A percentile compares a stretch with the other conserved stretches of the same genome.
Evolutionary conservation across 805 yeast species (phyloP).

Genomic region (Candida silvatica): DNA sequence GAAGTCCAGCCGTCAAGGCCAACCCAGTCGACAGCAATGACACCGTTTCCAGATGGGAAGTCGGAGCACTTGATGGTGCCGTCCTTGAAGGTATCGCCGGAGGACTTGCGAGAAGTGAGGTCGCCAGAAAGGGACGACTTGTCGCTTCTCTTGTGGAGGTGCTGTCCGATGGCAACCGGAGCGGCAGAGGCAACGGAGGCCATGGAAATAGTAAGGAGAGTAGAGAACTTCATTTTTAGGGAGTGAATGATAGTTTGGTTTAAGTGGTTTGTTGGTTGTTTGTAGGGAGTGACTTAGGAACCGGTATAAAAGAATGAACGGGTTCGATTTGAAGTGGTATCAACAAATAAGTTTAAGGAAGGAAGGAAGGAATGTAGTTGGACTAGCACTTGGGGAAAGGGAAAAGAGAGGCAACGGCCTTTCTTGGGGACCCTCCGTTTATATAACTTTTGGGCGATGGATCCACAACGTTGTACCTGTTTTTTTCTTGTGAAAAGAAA

Average conservation of each 20-base stretch:
- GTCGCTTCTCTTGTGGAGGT: neutral
- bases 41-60: conserved; percentile 74
- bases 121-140: conserved; percentile 33
- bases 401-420: no score
- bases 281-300: neutral
- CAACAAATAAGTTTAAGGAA: no score
- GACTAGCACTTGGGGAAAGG: no score
- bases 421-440: no score
- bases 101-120: conserved; percentile 41
- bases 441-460: no score
- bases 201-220: conserved; percentile 10
- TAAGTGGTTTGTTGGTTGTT: no score
- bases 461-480: no score
- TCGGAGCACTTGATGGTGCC: conserved; percentile 61
- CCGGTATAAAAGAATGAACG: neutral
- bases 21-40: conserved; percentile 49
- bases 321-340: no score
- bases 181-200: conserved; percentile 11
- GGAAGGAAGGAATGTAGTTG: no score
- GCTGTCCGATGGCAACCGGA: conserved; percentile 10
- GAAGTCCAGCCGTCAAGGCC: conserved; percentile 61
- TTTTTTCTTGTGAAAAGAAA: no score
- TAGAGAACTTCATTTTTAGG: conserved; percentile 3
- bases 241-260: no score
- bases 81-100: conserved; percentile 43